Base-by-base conservation (phyloP, 2,329 filamentous ascomycete genomes). In the Cladosporium sp. region DNA sequence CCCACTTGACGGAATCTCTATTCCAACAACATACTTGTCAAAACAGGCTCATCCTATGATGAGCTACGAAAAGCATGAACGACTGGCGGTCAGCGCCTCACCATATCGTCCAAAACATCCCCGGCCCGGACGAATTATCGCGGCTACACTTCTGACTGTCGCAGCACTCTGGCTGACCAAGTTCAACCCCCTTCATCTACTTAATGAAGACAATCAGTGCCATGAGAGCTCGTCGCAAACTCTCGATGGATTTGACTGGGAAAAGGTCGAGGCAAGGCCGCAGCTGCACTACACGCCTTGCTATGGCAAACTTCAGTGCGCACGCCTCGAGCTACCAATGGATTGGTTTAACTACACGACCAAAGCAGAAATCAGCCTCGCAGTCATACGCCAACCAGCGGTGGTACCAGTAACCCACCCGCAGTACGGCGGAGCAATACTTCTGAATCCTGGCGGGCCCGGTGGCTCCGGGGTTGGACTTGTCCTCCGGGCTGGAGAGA, bases 291-390 rank as follows among this genome's bases (percentile, higher is more conserved):
- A 52, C 38, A 16, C 19, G 16, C 11, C 50, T 1, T 52, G 50
- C 43, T 52, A 52, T 13, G 43, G 41, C 19, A n/a, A 22, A 16
- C 35, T 73, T 49, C 68, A 74, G 56, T 78, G 76, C 54, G 72
- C 75, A 16, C 68, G 72, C 6, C 62, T 78, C 2, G 63, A 71
- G 43, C 70, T 78, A 0, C 76, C 75, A 0, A 70, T 78, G 59
- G 73, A 68, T 53, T 59, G 55, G 49, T 74, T 72, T 59, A 46
- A 51, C n/a, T 54, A 59, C 1, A 61, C 70, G 44, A 57, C 62
- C 18, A 43, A 19, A 41, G 64, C 35, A 59, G 46, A 42, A 3
- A 63, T 74, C 18, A 67, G 66, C 4, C 56, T 78, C 13, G 75
- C 74, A 6, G 59, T 78, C 8, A 66, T 70, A 9, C 73, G 70